Percentiles rank a stretch among this genome's conserved stretches.
Conservation (phyloP, 176 grass and related monocot genomes). For the Bolboschoenus planiculmis region DNA sequence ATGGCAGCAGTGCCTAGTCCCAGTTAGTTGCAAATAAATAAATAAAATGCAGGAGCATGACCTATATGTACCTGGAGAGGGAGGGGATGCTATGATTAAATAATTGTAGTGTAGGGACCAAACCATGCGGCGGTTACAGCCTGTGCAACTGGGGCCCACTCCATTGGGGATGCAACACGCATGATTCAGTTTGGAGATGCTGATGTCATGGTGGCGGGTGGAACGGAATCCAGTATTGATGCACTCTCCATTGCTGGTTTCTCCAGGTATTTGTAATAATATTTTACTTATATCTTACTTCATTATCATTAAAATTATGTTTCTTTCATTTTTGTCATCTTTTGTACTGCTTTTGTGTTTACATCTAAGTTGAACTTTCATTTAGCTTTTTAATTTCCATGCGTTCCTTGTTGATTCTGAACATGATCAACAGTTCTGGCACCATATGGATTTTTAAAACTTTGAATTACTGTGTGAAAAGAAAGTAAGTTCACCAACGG, state of each 20-base stretch:
- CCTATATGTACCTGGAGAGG: background rate
- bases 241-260: constrained; percentile 94
- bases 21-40: background rate
- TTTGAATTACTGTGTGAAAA: background rate
- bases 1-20: background rate
- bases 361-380: background rate
- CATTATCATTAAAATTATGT: background rate
- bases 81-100: constrained; percentile 11
- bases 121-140: constrained; percentile 97
- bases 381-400: background rate
- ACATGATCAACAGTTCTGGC: background rate
- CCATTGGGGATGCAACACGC: constrained; percentile 80
- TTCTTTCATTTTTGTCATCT: background rate
- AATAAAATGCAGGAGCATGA: background rate
- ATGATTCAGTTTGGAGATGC: constrained; percentile 99
- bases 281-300: constrained; percentile 15
- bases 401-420: background rate
- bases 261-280: constrained; percentile 50
- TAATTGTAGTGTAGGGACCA: constrained; percentile 62
- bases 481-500: background rate
- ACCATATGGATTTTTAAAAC: background rate
- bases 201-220: constrained; percentile 87
- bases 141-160: constrained; percentile 91
- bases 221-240: constrained; percentile 91
- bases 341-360: background rate